Conservation (phyloP, 164 flowering plant species). For the Vitis rupestris region DNA sequence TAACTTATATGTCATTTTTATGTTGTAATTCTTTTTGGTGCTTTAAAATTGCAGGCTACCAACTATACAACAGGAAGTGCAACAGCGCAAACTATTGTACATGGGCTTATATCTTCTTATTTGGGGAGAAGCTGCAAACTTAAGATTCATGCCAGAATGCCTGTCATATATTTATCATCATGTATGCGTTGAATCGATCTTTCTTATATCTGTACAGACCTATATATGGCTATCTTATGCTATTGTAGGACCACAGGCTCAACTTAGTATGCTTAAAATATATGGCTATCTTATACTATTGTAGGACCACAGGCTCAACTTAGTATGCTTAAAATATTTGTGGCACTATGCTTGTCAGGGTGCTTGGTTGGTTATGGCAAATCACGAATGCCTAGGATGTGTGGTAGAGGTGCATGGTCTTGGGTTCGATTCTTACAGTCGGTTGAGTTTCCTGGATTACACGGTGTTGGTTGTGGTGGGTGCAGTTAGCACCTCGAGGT, state of each 20-base stretch:
- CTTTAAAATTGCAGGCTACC: constrained; percentile 71
- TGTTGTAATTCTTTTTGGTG: not conserved
- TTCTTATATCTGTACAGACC: not conserved
- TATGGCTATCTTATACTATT: too few relatives aligned
- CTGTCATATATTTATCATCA: constrained; percentile 98
- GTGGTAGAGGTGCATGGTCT: too few relatives aligned
- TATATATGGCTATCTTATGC: not conserved
- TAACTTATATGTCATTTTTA: too few relatives aligned
- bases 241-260: not conserved
- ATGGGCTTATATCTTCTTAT: constrained; percentile 94
- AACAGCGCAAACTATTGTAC: constrained; percentile 86
- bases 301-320: not conserved
- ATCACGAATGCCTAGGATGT: too few relatives aligned
- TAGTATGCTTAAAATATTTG: too few relatives aligned
- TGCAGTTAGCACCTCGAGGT: too few relatives aligned
- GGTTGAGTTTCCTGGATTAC: too few relatives aligned
- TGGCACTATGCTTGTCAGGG: too few relatives aligned
- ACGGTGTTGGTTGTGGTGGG: too few relatives aligned
- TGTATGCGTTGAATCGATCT: constrained; percentile 40
- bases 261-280: too few relatives aligned
- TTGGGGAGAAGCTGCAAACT: constrained; percentile 99
- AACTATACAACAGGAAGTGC: constrained; percentile 96
- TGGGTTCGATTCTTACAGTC: too few relatives aligned
- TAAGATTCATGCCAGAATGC: constrained; percentile 99
- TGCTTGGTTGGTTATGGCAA: too few relatives aligned